phyloP scores from a whole-genome alignment of 139 green algal genomes.

The Chlamydomonas incerta region DNA sequence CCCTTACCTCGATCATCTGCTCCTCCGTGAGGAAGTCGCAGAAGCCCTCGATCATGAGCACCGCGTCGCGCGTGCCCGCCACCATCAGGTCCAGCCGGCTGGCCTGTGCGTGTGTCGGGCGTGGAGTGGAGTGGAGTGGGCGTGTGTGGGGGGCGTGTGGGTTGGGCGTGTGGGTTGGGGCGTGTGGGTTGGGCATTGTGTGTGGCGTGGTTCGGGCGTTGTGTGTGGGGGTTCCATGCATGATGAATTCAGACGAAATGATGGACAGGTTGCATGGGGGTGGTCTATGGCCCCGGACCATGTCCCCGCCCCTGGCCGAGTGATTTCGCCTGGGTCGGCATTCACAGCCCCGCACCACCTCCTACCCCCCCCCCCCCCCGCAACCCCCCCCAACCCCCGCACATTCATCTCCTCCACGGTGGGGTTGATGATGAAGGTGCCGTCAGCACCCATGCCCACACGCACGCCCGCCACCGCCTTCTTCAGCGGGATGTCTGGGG shows the following conservation, averaged over 20 bases:
- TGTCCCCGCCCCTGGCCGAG: no score
- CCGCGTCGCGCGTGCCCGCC: constrained; percentile 89
- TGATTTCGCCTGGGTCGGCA: no score
- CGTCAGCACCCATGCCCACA: constrained; percentile 75
- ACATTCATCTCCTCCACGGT: constrained; percentile 49
- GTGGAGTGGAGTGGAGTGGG: no score
- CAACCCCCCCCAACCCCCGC: background rate
- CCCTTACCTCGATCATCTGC: constrained; percentile 84
- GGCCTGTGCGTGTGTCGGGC: background rate
- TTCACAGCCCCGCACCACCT: background rate
- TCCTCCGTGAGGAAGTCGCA: constrained; percentile 94
- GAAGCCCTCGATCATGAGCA: constrained; percentile 99
- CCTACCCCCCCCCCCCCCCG: background rate
- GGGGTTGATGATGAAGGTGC: constrained; percentile 88
- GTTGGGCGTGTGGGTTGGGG: no score
- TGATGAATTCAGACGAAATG: no score
- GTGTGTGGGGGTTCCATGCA: no score
- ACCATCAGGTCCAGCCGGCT: constrained; percentile 89
- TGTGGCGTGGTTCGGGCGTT: no score
- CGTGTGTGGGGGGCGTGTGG: no score
- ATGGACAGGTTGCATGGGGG: no score
- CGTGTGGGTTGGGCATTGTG: background rate
- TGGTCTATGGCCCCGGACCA: no score
- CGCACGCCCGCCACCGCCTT: constrained; percentile 90
- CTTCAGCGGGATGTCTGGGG: constrained; percentile 83